These are phyloP conservation scores for Persicaria maculosa DNA, from an alignment of 148 eudicot genomes.

Conservation along the genomic window DNA sequence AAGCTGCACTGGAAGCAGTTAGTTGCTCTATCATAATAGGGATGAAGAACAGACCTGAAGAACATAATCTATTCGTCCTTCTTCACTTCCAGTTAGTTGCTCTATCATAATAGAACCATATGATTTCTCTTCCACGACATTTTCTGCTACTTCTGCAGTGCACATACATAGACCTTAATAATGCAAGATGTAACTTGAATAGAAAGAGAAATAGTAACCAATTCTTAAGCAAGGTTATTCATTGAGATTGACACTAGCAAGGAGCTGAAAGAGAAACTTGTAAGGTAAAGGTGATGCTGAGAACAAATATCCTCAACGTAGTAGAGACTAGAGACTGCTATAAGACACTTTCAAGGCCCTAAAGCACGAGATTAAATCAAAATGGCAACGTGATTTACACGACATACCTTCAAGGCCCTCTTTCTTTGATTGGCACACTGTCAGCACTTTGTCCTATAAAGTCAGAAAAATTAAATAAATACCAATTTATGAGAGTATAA, in stretches of 20 bases:
- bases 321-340: too few relatives aligned
- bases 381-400: neutral
- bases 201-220: neutral
- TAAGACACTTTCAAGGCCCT: too few relatives aligned
- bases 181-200: neutral
- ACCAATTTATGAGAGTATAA: neutral
- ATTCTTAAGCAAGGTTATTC: neutral
- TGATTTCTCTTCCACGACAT: constrained; percentile 41
- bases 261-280: neutral
- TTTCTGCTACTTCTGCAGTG: neutral
- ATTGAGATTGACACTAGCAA: neutral
- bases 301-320: too few relatives aligned
- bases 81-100: constrained; percentile 66
- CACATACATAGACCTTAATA: neutral
- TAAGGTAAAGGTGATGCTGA: neutral
- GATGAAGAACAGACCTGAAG: constrained; percentile 51
- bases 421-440: constrained; percentile 65
- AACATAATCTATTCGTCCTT: constrained; percentile 80
- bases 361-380: neutral
- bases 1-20: neutral
- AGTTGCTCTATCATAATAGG: neutral
- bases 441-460: constrained; percentile 65
- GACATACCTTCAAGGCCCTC: constrained; percentile 50
- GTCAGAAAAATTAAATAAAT: neutral
- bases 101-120: constrained; percentile 91